phyloP scores from a whole-genome alignment of 2,329 filamentous ascomycete species.

The Penicillium freii region DNA sequence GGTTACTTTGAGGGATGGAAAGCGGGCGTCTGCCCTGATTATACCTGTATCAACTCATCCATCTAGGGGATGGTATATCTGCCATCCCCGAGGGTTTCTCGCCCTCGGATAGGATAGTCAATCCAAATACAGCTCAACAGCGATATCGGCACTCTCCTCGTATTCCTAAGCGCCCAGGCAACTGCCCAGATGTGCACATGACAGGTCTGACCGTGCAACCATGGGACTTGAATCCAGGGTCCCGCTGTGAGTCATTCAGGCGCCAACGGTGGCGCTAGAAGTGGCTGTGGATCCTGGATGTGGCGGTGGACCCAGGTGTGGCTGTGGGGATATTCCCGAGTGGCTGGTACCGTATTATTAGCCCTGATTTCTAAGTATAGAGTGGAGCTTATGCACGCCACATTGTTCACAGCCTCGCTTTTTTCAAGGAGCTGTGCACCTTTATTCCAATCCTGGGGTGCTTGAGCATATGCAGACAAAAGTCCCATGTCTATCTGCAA shows the following conservation, averaged over 20 bases:
- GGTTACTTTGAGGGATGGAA: constrained; percentile 1
- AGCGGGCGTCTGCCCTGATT: constrained; percentile 8
- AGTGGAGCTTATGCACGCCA: background rate
- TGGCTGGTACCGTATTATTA: background rate
- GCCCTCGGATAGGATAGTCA: constrained; percentile 9
- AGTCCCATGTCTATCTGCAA: background rate
- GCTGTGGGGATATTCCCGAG: background rate
- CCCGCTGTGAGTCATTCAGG: constrained; percentile 1
- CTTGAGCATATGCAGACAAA: background rate
- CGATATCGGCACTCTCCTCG: background rate
- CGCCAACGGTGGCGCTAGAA: background rate
- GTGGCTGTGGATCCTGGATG: background rate
- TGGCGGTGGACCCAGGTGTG: background rate
- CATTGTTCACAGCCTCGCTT: background rate
- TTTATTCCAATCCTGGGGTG: background rate
- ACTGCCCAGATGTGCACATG: background rate
- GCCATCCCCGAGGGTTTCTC: background rate
- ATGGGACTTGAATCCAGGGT: background rate
- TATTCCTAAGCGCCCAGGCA: background rate
- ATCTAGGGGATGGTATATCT: constrained; percentile 10
- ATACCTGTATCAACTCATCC: constrained; percentile 14
- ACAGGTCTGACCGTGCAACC: background rate
- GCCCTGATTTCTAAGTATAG: background rate
- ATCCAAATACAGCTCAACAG: constrained; percentile 10
- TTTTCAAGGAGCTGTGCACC: background rate